Percentiles rank a stretch among this genome's conserved stretches.
Evolutionary conservation across 768 basidiomycete genomes (phyloP).

Genomic region (Baorangia bicolor): DNA sequence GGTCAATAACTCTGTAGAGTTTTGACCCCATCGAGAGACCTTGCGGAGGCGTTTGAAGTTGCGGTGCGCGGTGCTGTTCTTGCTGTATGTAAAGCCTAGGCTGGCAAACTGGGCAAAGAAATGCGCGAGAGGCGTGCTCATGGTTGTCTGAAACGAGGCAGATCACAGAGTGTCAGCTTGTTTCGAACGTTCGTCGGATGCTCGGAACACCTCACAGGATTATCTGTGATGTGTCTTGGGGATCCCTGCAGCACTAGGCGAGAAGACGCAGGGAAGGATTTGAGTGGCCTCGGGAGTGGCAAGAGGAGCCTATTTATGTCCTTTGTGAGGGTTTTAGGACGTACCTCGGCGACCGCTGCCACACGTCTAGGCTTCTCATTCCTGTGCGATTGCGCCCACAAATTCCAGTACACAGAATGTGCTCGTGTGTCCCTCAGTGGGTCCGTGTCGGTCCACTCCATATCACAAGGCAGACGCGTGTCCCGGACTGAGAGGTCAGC

Average conservation of each 20-base stretch:
- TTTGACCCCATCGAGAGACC: neutral
- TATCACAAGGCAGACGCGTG: neutral
- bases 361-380: neutral
- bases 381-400: slow-evolving; percentile 9
- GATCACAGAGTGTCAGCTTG: neutral
- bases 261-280: neutral
- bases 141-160: neutral
- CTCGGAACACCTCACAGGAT: neutral
- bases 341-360: neutral
- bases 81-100: slow-evolving; percentile 16
- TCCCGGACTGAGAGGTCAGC: no score
- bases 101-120: slow-evolving; percentile 25
- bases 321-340: neutral
- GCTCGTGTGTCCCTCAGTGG: neutral
- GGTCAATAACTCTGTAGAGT: neutral
- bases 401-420: neutral
- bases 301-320: neutral
- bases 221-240: neutral
- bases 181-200: no score
- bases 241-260: neutral
- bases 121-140: slow-evolving; percentile 19
- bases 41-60: slow-evolving; percentile 23
- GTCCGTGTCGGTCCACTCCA: neutral
- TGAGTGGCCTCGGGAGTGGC: neutral
- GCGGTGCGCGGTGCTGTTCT: slow-evolving; percentile 10